Base-by-base conservation (phyloP, 2,329 filamentous ascomycete genomes). In the Nothophoma quercina region DNA sequence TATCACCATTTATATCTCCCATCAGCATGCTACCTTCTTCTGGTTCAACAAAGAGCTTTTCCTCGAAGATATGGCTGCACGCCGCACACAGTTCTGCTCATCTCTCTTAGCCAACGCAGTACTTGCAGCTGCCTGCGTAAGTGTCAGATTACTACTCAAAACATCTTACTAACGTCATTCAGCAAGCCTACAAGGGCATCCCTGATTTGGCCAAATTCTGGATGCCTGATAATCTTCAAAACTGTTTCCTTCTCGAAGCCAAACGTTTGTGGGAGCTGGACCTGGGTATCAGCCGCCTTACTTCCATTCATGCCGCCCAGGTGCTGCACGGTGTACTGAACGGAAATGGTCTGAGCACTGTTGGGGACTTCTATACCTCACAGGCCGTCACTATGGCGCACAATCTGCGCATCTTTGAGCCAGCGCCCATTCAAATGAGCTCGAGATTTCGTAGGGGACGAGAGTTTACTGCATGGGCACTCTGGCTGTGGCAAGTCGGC, bases 211-310 rank as follows among this genome's bases (percentile, higher is more conserved):
- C 36, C 15, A 46, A 56, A 10, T 56, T 57, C 21, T 63, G 60
- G 58, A 50, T 58, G 32, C 57, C 60, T 12, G 35, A 57, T 6
- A 60, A 52, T 35, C 48, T 64, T 10, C 47, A 48, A 8, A 60
- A 57, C 21, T 50, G 51, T 13, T 64, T 66, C 21, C 47, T 63
- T 8, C 56, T 61, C 12, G 62, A 66, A 51, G 60, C 63, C 16
- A 64, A 56, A 34, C 41, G 60, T 19, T 34, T 64, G 1, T 66
- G 63, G 63, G 63, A 66, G 16, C 13, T 62, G 9, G 56, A 59
- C 6, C 52, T 41, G 18, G 43, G 39, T 2, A 38, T 48, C n/a
- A 45, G 48, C 19, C 39, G 50, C n/a, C 49, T 64, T 13, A 55
- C 59, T 5, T 57, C 61, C 1, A 34, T 63, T 7, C 61, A 65